Evolutionary conservation across 768 basidiomycete genomes (phyloP).

Genomic region (Termitomyces eurrhizus): DNA sequence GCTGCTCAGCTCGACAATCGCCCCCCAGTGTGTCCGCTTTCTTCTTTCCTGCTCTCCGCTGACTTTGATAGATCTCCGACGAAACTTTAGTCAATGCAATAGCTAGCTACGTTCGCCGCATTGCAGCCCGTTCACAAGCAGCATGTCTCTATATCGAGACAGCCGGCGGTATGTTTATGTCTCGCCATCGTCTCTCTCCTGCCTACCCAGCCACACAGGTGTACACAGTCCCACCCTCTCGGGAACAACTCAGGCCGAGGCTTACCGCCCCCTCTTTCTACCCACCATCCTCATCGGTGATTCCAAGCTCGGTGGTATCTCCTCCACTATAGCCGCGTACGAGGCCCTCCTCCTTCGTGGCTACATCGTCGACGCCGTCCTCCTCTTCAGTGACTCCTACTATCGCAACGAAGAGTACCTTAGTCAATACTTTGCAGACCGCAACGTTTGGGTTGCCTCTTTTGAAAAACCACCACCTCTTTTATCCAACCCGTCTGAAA

Average conservation of each 20-base stretch:
- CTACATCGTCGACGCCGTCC: constrained; percentile 78
- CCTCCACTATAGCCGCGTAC: constrained; percentile 85
- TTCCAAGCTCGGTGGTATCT: constrained; percentile 89
- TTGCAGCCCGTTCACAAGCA: constrained; percentile 23
- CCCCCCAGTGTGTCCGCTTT: not conserved
- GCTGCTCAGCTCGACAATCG: constrained; percentile 55
- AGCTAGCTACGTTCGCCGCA: constrained; percentile 56
- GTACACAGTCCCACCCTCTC: constrained; percentile 89
- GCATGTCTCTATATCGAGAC: constrained; percentile 86
- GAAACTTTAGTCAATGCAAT: constrained; percentile 62
- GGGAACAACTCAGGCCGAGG: constrained; percentile 79
- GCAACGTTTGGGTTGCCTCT: constrained; percentile 52
- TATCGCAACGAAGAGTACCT: constrained; percentile 89
- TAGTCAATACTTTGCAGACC: constrained; percentile 70
- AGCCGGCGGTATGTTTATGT: constrained; percentile 74
- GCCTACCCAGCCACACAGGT: constrained; percentile 42
- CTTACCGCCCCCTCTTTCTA: constrained; percentile 81
- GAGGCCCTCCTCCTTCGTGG: constrained; percentile 90
- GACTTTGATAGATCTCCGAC: constrained; percentile 40
- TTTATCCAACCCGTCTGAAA: constrained; percentile 36
- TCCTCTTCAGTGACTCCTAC: constrained; percentile 82
- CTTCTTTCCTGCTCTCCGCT: not conserved
- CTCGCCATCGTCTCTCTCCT: not conserved
- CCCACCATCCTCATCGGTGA: constrained; percentile 89
- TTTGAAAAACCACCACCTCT: constrained; percentile 58